Percentiles rank a stretch among this genome's conserved stretches.
These are phyloP conservation scores for Pichia sp. DNA, from an alignment of 1,139 yeast species.

Conservation along the genomic window DNA sequence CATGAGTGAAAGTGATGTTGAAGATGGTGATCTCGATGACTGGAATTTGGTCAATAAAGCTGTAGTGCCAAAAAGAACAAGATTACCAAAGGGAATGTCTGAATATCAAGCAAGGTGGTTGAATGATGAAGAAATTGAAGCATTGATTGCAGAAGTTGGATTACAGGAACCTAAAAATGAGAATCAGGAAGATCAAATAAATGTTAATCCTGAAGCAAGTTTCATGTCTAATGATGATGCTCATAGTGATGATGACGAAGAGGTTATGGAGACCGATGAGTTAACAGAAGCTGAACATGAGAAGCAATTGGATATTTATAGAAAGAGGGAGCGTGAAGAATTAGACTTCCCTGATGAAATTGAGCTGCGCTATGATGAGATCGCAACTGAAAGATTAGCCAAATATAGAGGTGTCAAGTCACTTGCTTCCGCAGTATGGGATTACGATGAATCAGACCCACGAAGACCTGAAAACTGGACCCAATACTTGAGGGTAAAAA, in stretches of 20 bases:
- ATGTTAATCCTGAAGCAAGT: no score
- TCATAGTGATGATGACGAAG: constrained; percentile 30
- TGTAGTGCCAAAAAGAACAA: constrained; percentile 28
- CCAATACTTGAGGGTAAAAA: constrained; percentile 64
- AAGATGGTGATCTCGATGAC: constrained; percentile 29
- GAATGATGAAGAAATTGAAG: constrained; percentile 46
- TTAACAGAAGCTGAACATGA: constrained; percentile 76
- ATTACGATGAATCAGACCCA: constrained; percentile 71
- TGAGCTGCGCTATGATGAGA: constrained; percentile 68
- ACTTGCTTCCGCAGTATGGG: constrained; percentile 78
- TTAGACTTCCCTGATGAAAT: constrained; percentile 93
- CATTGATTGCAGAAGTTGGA: constrained; percentile 47
- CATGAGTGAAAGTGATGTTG: constrained; percentile 37
- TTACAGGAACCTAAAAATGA: constrained; percentile 29
- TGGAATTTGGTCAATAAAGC: constrained; percentile 37
- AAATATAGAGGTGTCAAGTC: constrained; percentile 86
- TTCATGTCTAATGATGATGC: constrained; percentile 25
- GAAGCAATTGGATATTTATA: constrained; percentile 62
- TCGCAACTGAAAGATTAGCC: constrained; percentile 65
- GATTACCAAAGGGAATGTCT: constrained; percentile 81
- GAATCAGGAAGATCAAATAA: constrained; percentile 33
- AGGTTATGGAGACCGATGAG: constrained; percentile 34
- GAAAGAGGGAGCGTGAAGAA: constrained; percentile 72
- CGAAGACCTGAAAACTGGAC: constrained; percentile 70
- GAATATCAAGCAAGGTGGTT: constrained; percentile 95